These are phyloP conservation scores for Podospora pseudoanserina DNA, from an alignment of 495 filamentous ascomycete genomes.

Conservation along the genomic window DNA sequence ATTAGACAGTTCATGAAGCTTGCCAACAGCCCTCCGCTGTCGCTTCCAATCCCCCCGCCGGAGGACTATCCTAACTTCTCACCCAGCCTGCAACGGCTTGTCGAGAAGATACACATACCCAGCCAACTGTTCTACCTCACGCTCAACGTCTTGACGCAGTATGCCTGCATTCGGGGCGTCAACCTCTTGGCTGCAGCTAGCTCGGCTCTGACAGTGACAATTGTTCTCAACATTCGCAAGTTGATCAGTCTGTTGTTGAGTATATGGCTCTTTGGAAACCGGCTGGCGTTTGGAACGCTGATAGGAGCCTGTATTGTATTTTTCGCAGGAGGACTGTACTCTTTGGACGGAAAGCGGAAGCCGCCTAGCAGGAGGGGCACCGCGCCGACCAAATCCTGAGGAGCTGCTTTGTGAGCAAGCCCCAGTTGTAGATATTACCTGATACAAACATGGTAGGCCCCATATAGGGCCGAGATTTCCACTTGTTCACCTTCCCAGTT, in stretches of 20 bases:
- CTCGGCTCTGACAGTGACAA: constrained; percentile 90
- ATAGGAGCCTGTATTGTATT: constrained; percentile 83
- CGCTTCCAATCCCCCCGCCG: constrained; percentile 35
- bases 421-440: neutral
- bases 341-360: constrained; percentile 59
- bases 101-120: constrained; percentile 52
- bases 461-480: neutral
- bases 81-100: constrained; percentile 28
- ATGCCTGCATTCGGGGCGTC: constrained; percentile 90
- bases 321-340: constrained; percentile 81
- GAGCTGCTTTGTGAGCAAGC: neutral
- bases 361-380: constrained; percentile 19
- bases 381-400: constrained; percentile 22
- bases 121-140: constrained; percentile 67
- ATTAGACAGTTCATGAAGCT: constrained; percentile 48
- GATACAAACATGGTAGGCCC: neutral
- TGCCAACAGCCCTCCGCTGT: constrained; percentile 46
- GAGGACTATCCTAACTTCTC: constrained; percentile 29
- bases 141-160: constrained; percentile 87
- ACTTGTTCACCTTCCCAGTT: neutral
- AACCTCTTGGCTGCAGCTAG: constrained; percentile 82
- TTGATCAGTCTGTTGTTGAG: constrained; percentile 86
- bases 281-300: constrained; percentile 67
- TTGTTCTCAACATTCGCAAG: constrained; percentile 92
- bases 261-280: constrained; percentile 89